Evolutionary conservation across 495 filamentous ascomycete species (phyloP).

Genomic region (Cladorrhinum samala): DNA sequence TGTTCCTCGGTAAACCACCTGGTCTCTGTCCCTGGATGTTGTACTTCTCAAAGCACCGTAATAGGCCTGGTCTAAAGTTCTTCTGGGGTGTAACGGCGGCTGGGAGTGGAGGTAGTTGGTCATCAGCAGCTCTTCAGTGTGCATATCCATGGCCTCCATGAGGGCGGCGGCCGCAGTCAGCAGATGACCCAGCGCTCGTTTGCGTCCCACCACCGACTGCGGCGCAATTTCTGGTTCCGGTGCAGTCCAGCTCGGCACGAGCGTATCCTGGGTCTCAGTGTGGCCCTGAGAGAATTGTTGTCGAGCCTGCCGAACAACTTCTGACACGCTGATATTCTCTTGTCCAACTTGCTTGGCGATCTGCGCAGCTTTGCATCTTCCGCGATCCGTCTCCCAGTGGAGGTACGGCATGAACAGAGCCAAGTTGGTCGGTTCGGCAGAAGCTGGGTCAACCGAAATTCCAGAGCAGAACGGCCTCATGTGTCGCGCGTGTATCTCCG

Average conservation of each 20-base stretch:
- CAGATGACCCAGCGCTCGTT: conserved; percentile 14
- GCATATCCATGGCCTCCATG: conserved; percentile 22
- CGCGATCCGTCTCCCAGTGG: conserved; percentile 30
- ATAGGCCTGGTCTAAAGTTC: conserved; percentile 61
- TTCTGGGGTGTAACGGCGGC: conserved; percentile 55
- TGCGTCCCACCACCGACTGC: not conserved
- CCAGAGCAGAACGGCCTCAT: conserved; percentile 27
- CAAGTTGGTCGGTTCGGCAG: conserved; percentile 13
- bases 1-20: conserved; percentile 55
- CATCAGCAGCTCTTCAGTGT: conserved; percentile 53
- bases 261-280: conserved; percentile 10
- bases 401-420: conserved; percentile 31
- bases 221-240: not conserved
- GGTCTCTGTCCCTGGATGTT: conserved; percentile 52
- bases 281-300: conserved; percentile 6
- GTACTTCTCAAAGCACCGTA: conserved; percentile 57
- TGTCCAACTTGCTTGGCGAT: conserved; percentile 20
- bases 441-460: conserved; percentile 9
- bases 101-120: conserved; percentile 50
- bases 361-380: conserved; percentile 14
- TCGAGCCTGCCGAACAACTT: conserved; percentile 16
- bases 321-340: conserved; percentile 11
- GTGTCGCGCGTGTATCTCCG: conserved; percentile 23
- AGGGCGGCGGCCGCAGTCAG: conserved; percentile 17
- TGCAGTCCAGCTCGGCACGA: not conserved